phyloP scores from a whole-genome alignment of 139 green algal species.

The Chlamydomonas asymmetrica region DNA sequence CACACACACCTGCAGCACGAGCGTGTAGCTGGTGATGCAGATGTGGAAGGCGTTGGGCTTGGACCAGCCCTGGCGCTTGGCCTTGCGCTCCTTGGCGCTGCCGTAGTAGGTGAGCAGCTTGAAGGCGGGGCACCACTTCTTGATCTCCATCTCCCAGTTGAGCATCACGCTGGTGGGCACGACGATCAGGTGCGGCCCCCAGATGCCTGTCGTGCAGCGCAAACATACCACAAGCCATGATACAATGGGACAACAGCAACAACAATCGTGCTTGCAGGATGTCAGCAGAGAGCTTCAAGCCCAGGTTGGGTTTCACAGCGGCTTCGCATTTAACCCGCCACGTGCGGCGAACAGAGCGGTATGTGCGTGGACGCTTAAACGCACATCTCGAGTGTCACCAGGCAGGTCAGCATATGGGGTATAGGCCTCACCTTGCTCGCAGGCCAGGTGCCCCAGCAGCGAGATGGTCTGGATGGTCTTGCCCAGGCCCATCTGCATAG shows the following conservation, averaged over 20 bases:
- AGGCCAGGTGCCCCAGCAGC: slow-evolving; percentile 90
- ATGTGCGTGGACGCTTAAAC: no score
- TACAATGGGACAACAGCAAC: no score
- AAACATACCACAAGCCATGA: no score
- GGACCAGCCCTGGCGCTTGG: slow-evolving; percentile 95
- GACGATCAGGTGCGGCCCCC: slow-evolving; percentile 98
- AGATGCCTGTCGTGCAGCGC: slow-evolving; percentile 79
- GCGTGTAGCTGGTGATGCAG: slow-evolving; percentile 98
- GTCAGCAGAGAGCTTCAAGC: no score
- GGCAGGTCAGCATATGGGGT: not conserved
- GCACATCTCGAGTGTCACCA: no score
- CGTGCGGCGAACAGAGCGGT: no score
- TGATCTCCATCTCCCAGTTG: slow-evolving; percentile 99
- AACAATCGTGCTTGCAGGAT: no score
- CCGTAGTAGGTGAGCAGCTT: slow-evolving; percentile 99
- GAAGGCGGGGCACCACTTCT: slow-evolving; percentile 98
- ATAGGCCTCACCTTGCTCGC: slow-evolving; percentile 58
- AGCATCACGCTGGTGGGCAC: slow-evolving; percentile 96
- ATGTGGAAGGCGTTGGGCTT: slow-evolving; percentile 98
- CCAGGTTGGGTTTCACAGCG: no score
- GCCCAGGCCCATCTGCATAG: slow-evolving; percentile 74
- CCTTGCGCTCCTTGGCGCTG: slow-evolving; percentile 86
- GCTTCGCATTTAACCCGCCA: no score
- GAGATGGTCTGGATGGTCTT: slow-evolving; percentile 98
- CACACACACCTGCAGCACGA: slow-evolving; percentile 80